These are phyloP conservation scores for Nasturtium officinale DNA, from an alignment of 345 rosid species.

Conservation along the genomic window DNA sequence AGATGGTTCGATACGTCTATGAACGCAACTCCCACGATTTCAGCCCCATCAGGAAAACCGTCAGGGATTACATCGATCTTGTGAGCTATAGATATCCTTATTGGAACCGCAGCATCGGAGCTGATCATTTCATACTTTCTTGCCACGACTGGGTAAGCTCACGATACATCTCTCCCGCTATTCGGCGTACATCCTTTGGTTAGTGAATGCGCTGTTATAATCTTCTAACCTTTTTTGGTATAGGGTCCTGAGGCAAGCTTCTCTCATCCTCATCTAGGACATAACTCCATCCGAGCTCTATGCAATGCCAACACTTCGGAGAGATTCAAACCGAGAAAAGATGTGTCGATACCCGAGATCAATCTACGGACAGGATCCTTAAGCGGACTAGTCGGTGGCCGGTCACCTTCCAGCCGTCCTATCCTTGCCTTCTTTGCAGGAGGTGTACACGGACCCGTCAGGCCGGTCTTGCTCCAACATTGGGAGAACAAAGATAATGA, in stretches of 20 bases:
- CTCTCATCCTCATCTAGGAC: slow-evolving; percentile 52
- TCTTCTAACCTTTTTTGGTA: not conserved
- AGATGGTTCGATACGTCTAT: slow-evolving; percentile 77
- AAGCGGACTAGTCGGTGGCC: slow-evolving; percentile 68
- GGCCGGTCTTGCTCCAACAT: slow-evolving; percentile 78
- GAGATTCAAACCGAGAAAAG: slow-evolving; percentile 75
- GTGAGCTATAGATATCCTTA: slow-evolving; percentile 59
- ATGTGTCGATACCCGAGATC: slow-evolving; percentile 83
- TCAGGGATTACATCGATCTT: slow-evolving; percentile 62
- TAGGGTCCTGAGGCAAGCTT: slow-evolving; percentile 58
- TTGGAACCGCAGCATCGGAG: slow-evolving; percentile 85
- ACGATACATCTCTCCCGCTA: not conserved
- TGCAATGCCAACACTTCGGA: slow-evolving; percentile 94
- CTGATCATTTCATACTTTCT: slow-evolving; percentile 87
- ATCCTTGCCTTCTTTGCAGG: slow-evolving; percentile 93
- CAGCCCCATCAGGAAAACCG: slow-evolving; percentile 66
- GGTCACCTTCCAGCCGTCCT: slow-evolving; percentile 70
- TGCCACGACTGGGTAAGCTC: slow-evolving; percentile 86
- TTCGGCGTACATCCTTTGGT: not conserved
- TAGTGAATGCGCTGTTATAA: not conserved
- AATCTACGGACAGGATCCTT: slow-evolving; percentile 66
- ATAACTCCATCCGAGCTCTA: slow-evolving; percentile 69
- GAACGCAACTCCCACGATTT: slow-evolving; percentile 65
- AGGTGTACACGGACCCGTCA: slow-evolving; percentile 90
- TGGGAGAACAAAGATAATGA: slow-evolving; percentile 85